A percentile compares a stretch with the other conserved stretches of the same genome.
phyloP scores from a whole-genome alignment of 1,284 basidiomycete species.

The Termitomyces sp. region DNA sequence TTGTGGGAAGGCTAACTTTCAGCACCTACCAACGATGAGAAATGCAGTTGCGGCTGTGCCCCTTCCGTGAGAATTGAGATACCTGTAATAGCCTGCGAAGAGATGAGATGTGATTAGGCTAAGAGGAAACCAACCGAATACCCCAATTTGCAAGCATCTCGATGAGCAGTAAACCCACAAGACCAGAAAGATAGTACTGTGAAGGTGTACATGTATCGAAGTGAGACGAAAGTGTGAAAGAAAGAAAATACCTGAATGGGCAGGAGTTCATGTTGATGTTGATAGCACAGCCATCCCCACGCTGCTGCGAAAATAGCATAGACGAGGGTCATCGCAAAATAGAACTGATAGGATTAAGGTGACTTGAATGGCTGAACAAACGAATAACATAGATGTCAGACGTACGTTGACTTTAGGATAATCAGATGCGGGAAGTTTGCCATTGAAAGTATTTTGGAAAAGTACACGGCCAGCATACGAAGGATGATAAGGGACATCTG shows the following conservation, averaged over 20 bases:
- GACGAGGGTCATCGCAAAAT: conserved; percentile 76
- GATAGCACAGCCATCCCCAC: conserved; percentile 87
- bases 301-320: conserved; percentile 65
- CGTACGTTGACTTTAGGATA: conserved; percentile 72
- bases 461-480: conserved; percentile 77
- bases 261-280: conserved; percentile 77
- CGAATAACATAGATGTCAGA: not conserved
- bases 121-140: conserved; percentile 25
- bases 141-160: conserved; percentile 93
- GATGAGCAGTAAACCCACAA: conserved; percentile 84
- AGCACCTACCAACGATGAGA: conserved; percentile 71
- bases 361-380: not conserved
- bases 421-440: conserved; percentile 87
- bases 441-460: conserved; percentile 88
- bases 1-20: not conserved
- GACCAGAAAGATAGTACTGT: conserved; percentile 91
- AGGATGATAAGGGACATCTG: conserved; percentile 65
- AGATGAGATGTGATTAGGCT: conserved; percentile 3
- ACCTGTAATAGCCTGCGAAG: conserved; percentile 72
- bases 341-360: conserved; percentile 58
- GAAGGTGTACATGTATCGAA: not conserved
- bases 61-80: conserved; percentile 85
- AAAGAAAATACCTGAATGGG: conserved; percentile 65
- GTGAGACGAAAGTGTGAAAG: not conserved
- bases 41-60: conserved; percentile 74